Conservation (phyloP, 2,329 filamentous ascomycete genomes). For the Anisogramma anomala region DNA sequence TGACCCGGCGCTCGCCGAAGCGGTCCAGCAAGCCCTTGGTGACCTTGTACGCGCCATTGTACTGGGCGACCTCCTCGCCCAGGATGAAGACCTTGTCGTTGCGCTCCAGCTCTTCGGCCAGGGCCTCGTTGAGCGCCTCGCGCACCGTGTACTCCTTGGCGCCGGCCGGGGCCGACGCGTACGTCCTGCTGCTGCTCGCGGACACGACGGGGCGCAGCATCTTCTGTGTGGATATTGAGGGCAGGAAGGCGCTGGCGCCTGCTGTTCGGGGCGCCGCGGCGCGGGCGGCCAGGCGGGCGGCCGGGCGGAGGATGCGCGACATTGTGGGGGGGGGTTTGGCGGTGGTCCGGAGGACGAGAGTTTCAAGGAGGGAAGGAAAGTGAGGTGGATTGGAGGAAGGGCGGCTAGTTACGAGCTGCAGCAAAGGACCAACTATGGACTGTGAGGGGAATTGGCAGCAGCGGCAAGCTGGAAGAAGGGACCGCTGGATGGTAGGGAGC, state of each 20-base stretch:
- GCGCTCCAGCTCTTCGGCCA: slow-evolving; percentile 89
- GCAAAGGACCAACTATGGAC: too few relatives aligned
- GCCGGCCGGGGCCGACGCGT: slow-evolving; percentile 50
- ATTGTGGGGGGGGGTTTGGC: slow-evolving; percentile 20
- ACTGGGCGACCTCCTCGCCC: slow-evolving; percentile 97
- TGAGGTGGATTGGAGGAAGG: background rate
- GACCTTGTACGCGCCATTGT: slow-evolving; percentile 99
- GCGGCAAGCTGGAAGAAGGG: background rate
- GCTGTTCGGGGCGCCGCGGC: slow-evolving; percentile 15
- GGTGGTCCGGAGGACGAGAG: slow-evolving; percentile 1
- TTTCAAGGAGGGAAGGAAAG: background rate
- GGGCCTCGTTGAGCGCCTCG: slow-evolving; percentile 94
- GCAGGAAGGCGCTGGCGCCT: slow-evolving; percentile 18
- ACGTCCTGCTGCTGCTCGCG: too few relatives aligned
- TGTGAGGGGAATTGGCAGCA: background rate
- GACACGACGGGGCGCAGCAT: slow-evolving; percentile 14
- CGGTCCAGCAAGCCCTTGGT: slow-evolving; percentile 95
- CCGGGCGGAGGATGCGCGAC: slow-evolving; percentile 36
- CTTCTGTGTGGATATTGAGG: slow-evolving; percentile 17
- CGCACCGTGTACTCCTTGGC: slow-evolving; percentile 91
- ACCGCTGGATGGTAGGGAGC: background rate
- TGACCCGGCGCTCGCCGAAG: slow-evolving; percentile 94
- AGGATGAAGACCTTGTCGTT: slow-evolving; percentile 94
- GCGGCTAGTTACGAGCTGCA: too few relatives aligned
- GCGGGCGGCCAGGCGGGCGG: slow-evolving; percentile 29